These are phyloP conservation scores for Pichia kudriavzevii DNA, from an alignment of 1,139 yeast species.

Conservation along the genomic window DNA sequence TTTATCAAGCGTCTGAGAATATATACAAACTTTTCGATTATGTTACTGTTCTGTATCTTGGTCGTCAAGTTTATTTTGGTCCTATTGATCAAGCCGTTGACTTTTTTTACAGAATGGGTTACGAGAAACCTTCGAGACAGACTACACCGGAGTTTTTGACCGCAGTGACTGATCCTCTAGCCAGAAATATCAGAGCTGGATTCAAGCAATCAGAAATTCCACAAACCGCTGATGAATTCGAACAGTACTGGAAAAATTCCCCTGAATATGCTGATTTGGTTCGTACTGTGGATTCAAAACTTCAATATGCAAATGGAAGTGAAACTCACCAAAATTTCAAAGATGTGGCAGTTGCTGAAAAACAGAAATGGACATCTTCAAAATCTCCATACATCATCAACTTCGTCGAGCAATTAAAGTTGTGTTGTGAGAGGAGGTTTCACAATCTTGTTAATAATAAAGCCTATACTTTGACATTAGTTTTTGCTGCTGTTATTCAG, in stretches of 20 bases:
- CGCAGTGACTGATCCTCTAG: constrained; percentile 62
- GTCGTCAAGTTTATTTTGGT: constrained; percentile 73
- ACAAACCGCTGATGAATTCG: constrained; percentile 39
- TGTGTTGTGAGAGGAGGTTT: constrained; percentile 40
- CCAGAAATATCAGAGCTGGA: constrained; percentile 38
- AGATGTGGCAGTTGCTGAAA: constrained; percentile 30
- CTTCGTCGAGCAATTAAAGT: constrained; percentile 37
- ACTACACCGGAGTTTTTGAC: constrained; percentile 81
- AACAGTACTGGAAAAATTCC: constrained; percentile 39
- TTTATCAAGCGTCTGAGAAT: constrained; percentile 77
- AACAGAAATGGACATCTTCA: constrained; percentile 29
- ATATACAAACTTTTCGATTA: constrained; percentile 71
- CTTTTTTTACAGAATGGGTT: constrained; percentile 62
- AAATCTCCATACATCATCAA: constrained; percentile 39
- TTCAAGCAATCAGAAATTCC: constrained; percentile 31
- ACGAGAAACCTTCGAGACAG: constrained; percentile 62
- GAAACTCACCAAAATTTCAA: constrained; percentile 27
- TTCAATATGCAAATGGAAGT: constrained; percentile 16
- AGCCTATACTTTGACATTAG: constrained; percentile 37
- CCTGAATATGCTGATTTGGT: constrained; percentile 28
- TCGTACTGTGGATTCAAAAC: constrained; percentile 26
- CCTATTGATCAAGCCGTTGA: constrained; percentile 49
- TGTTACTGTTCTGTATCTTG: constrained; percentile 65
- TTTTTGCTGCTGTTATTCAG: constrained; percentile 42
- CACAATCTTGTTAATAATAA: constrained; percentile 43